Conservation (phyloP, 2,329 filamentous ascomycete species). For the Ascosphaera acerosa region DNA sequence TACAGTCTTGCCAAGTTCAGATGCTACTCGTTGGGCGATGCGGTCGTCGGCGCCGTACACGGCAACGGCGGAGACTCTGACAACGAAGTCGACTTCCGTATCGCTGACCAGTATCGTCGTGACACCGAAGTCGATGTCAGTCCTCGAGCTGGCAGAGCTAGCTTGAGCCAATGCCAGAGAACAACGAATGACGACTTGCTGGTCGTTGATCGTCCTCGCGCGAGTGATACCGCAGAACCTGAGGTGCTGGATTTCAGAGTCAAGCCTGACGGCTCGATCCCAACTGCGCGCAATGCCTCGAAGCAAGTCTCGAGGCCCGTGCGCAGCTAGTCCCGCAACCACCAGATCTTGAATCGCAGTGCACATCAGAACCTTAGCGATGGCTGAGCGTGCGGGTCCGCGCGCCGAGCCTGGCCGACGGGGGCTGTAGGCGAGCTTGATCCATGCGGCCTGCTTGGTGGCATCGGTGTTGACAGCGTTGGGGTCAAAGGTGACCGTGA, state of each 20-base stretch:
- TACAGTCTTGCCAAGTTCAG: no score
- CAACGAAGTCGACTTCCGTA: constrained; percentile 12
- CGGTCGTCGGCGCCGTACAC: constrained; percentile 20
- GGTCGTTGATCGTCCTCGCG: constrained; percentile 10
- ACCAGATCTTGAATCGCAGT: no score
- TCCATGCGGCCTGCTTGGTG: no score
- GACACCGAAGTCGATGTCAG: constrained; percentile 19
- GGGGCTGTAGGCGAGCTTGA: no score
- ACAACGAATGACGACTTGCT: no score
- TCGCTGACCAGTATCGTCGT: constrained; percentile 9
- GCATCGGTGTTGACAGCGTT: constrained; percentile 13
- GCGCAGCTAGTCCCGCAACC: no score
- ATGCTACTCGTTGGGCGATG: no score
- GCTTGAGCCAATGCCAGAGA: no score
- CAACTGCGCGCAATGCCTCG: constrained; percentile 19
- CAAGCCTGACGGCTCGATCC: constrained; percentile 15
- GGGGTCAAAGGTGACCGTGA: constrained; percentile 20
- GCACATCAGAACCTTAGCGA: no score
- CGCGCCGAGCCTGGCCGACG: no score
- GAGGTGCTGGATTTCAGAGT: constrained; percentile 21
- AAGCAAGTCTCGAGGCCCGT: constrained; percentile 17
- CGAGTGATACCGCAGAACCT: constrained; percentile 21
- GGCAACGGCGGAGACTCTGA: constrained; percentile 16
- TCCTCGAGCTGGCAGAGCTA: no score
- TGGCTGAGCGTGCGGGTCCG: no score